Evolutionary conservation across 441 rosid genomes (phyloP).

Genomic region (Erysimum pusillum): DNA sequence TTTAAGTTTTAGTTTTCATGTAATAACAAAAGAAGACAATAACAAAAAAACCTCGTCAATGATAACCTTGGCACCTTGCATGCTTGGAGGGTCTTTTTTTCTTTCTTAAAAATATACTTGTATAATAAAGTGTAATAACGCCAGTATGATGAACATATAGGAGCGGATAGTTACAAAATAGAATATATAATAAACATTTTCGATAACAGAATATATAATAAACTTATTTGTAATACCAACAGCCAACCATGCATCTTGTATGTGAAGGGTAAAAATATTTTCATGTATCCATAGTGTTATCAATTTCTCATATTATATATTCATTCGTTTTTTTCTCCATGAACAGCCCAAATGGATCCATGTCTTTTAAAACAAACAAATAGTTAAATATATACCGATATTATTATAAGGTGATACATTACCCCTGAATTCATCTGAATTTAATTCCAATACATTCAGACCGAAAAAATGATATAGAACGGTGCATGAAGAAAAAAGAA

Average conservation of each 20-base stretch:
- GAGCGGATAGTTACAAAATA: background rate
- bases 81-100: background rate
- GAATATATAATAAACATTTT: background rate
- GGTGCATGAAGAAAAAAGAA: slow-evolving; percentile 23
- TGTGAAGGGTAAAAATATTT: background rate
- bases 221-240: background rate
- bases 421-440: background rate
- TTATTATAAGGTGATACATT: slow-evolving; percentile 3
- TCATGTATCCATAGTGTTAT: background rate
- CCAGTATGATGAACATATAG: background rate
- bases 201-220: background rate
- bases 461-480: slow-evolving; percentile 22
- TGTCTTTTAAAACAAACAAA: background rate
- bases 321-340: background rate
- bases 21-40: background rate
- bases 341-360: background rate
- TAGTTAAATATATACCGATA: slow-evolving; percentile 4
- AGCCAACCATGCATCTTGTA: background rate
- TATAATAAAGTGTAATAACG: background rate
- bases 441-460: background rate
- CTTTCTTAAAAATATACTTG: background rate
- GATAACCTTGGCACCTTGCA: background rate
- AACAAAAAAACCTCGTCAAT: background rate
- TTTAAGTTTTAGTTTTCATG: background rate
- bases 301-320: slow-evolving; percentile 25